Evolutionary conservation across 768 basidiomycete genomes (phyloP).

Genomic region (Baorangia bicolor): DNA sequence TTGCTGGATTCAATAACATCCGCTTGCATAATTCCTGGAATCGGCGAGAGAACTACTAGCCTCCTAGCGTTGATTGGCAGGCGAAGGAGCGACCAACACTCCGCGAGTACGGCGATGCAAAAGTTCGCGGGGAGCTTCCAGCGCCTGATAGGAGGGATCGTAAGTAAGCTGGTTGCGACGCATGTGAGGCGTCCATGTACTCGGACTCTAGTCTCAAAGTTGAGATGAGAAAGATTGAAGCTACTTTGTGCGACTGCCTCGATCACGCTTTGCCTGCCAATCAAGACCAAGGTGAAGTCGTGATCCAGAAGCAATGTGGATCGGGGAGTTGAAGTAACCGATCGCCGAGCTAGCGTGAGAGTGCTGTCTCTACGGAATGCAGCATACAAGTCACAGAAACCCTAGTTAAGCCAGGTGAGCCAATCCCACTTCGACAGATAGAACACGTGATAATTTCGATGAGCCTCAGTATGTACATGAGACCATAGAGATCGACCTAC

Average conservation of each 20-base stretch:
- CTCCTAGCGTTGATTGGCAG: too few species aligned
- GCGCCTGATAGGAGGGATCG: too few species aligned
- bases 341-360: constrained; percentile 1
- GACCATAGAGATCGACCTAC: background rate
- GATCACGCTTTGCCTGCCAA: background rate
- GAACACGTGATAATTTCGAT: background rate
- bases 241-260: constrained; percentile 1
- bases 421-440: background rate
- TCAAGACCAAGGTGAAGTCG: background rate
- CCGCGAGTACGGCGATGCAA: too few species aligned
- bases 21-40: too few species aligned
- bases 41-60: too few species aligned
- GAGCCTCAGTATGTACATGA: background rate
- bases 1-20: too few species aligned
- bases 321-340: background rate
- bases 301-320: background rate
- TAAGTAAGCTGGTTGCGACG: too few species aligned
- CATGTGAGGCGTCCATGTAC: too few species aligned
- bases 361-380: background rate
- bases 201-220: too few species aligned
- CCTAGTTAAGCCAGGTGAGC: background rate
- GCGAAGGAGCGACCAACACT: too few species aligned
- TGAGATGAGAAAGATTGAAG: background rate
- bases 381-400: background rate
- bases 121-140: too few species aligned